These are phyloP conservation scores for Pichia sporocuriosa DNA, from an alignment of 805 yeast species.

Conservation along the genomic window DNA sequence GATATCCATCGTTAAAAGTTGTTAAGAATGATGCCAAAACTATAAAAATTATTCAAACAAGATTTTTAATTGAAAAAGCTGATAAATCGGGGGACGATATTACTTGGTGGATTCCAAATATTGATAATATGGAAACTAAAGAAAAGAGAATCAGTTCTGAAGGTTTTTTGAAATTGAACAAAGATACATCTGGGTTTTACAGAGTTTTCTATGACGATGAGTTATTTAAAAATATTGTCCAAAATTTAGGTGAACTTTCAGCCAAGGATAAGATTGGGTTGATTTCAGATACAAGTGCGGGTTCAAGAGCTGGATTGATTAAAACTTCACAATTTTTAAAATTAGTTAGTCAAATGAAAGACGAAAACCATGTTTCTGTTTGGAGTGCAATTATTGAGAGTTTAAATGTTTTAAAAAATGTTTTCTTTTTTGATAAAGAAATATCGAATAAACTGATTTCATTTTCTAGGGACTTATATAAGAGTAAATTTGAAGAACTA, in stretches of 20 bases:
- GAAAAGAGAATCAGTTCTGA: slow-evolving; percentile 15
- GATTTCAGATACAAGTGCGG: slow-evolving; percentile 45
- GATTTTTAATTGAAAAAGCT: slow-evolving; percentile 58
- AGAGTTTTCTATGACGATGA: slow-evolving; percentile 45
- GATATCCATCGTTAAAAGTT: slow-evolving; percentile 64
- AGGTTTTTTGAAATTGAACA: slow-evolving; percentile 39
- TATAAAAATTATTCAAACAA: slow-evolving; percentile 44
- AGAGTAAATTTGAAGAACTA: slow-evolving; percentile 25
- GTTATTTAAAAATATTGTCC: slow-evolving; percentile 35
- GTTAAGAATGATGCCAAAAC: slow-evolving; percentile 27
- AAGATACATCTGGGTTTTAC: slow-evolving; percentile 44
- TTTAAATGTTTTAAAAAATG: slow-evolving; percentile 29
- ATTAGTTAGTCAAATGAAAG: slow-evolving; percentile 31
- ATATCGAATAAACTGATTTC: slow-evolving; percentile 23
- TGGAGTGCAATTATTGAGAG: slow-evolving; percentile 49
- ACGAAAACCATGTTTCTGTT: slow-evolving; percentile 38
- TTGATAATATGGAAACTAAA: slow-evolving; percentile 22
- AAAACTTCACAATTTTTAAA: slow-evolving; percentile 39
- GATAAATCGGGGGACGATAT: slow-evolving; percentile 49
- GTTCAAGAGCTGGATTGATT: slow-evolving; percentile 40
- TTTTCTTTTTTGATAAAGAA: slow-evolving; percentile 33
- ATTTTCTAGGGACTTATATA: slow-evolving; percentile 31
- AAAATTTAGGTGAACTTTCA: slow-evolving; percentile 33
- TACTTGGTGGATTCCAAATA: slow-evolving; percentile 53
- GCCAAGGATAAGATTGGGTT: slow-evolving; percentile 48